These are phyloP conservation scores for Clarireedia paspali DNA, from an alignment of 2,329 filamentous ascomycete genomes.

Conservation along the genomic window DNA sequence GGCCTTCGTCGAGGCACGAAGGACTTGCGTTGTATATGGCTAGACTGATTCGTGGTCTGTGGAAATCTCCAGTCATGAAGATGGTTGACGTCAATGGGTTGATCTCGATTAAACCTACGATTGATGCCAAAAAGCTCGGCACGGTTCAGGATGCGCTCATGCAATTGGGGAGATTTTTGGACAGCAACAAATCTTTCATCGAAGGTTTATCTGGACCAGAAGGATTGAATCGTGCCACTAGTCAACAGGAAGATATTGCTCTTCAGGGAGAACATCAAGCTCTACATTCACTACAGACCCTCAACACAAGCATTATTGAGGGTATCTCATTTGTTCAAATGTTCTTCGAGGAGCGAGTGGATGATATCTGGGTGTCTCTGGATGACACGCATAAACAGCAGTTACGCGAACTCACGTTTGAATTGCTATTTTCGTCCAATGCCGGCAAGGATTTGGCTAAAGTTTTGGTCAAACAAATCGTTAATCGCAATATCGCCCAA, in stretches of 20 bases:
- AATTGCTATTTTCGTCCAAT: constrained; percentile 73
- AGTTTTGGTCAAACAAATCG: constrained; percentile 91
- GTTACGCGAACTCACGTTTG: constrained; percentile 74
- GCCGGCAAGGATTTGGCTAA: constrained; percentile 86
- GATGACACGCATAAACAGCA: constrained; percentile 61
- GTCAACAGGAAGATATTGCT: constrained; percentile 83
- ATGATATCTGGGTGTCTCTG: constrained; percentile 76
- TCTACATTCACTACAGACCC: constrained; percentile 73
- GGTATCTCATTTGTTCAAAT: constrained; percentile 95
- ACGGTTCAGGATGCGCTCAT: constrained; percentile 75
- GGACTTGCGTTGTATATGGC: constrained; percentile 83
- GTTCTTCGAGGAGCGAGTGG: constrained; percentile 85
- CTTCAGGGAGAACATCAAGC: constrained; percentile 92
- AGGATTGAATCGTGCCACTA: constrained; percentile 68
- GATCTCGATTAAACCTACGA: constrained; percentile 56
- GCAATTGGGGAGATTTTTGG: constrained; percentile 71
- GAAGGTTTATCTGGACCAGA: constrained; percentile 90
- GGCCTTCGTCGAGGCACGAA: constrained; percentile 81
- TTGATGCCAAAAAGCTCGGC: constrained; percentile 61
- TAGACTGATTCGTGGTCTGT: constrained; percentile 79
- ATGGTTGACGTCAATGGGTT: constrained; percentile 47
- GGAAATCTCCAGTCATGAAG: constrained; percentile 70
- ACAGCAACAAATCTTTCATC: constrained; percentile 82
- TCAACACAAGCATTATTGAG: constrained; percentile 88
- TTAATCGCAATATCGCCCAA: constrained; percentile 94